phyloP scores from a whole-genome alignment of 257 asterid genomes.

The Leptodermis oblonga region DNA sequence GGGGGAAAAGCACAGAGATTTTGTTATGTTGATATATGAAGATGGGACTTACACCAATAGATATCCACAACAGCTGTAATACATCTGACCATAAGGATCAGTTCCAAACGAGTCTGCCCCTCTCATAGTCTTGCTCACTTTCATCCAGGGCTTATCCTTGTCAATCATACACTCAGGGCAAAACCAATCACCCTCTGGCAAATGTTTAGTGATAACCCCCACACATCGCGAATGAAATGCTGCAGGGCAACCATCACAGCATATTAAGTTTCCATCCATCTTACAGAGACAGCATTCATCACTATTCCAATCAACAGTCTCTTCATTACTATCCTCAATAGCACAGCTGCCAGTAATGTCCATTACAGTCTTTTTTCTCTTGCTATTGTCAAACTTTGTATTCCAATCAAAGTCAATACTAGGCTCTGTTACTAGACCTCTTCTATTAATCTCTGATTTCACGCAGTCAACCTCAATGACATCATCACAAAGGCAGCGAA shows the following conservation, averaged over 20 bases:
- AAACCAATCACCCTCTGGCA: constrained; percentile 99
- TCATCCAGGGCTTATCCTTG: constrained; percentile 62
- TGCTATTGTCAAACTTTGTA: constrained; percentile 39
- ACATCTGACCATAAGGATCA: constrained; percentile 75
- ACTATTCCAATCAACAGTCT: constrained; percentile 61
- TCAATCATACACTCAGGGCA: constrained; percentile 89
- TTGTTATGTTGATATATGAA: constrained; percentile 9
- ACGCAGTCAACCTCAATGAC: constrained; percentile 70
- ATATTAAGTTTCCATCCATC: constrained; percentile 91
- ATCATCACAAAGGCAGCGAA: constrained; percentile 88
- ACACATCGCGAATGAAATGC: constrained; percentile 95
- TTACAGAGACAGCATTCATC: constrained; percentile 97
- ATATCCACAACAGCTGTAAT: constrained; percentile 77
- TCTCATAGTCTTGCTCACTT: constrained; percentile 55
- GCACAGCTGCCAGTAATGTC: constrained; percentile 54
- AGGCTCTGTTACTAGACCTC: constrained; percentile 53
- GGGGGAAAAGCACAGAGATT: background rate
- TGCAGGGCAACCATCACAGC: constrained; percentile 99
- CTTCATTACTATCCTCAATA: constrained; percentile 56
- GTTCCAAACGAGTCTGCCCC: constrained; percentile 76
- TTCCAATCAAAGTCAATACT: constrained; percentile 44
- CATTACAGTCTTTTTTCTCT: constrained; percentile 47
- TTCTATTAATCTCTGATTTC: constrained; percentile 66
- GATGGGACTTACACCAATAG: constrained; percentile 80
- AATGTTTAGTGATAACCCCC: constrained; percentile 68